These are phyloP conservation scores for Didymosphaeria variabile DNA, from an alignment of 2,329 filamentous ascomycete species.

Conservation along the genomic window DNA sequence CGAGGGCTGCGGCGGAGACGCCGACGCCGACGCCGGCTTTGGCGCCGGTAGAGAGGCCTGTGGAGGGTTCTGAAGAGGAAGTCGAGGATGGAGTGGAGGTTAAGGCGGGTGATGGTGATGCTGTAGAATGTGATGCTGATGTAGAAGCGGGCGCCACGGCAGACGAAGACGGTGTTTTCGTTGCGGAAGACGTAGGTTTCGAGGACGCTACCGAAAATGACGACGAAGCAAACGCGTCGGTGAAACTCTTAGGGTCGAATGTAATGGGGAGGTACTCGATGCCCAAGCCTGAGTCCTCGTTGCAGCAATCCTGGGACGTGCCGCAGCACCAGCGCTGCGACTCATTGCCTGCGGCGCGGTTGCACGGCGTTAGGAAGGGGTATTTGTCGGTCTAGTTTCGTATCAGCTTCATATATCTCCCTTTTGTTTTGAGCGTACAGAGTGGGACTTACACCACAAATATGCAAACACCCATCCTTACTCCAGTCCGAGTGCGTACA, in stretches of 20 bases:
- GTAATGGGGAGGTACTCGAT: slow-evolving; percentile 14
- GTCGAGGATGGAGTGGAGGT: not conserved
- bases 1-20: slow-evolving; percentile 3
- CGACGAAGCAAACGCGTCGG: not conserved
- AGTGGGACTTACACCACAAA: slow-evolving; percentile 16
- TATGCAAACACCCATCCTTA: slow-evolving; percentile 17
- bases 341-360: slow-evolving; percentile 13
- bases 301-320: slow-evolving; percentile 14
- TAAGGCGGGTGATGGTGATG: not conserved
- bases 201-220: not conserved
- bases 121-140: slow-evolving; percentile 1
- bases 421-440: no score
- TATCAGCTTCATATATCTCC: not conserved
- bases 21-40: slow-evolving; percentile 19
- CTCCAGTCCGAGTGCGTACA: slow-evolving; percentile 16
- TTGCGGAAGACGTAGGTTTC: slow-evolving; percentile 1
- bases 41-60: slow-evolving; percentile 8
- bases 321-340: slow-evolving; percentile 19
- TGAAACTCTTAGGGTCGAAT: slow-evolving; percentile 8
- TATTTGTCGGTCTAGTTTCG: slow-evolving; percentile 11
- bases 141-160: not conserved
- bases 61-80: not conserved
- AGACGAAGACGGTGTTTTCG: not conserved
- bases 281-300: not conserved
- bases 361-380: slow-evolving; percentile 15